These are phyloP conservation scores for Fraxinus latifolia DNA, from an alignment of 305 asterid species.

Conservation along the genomic window DNA sequence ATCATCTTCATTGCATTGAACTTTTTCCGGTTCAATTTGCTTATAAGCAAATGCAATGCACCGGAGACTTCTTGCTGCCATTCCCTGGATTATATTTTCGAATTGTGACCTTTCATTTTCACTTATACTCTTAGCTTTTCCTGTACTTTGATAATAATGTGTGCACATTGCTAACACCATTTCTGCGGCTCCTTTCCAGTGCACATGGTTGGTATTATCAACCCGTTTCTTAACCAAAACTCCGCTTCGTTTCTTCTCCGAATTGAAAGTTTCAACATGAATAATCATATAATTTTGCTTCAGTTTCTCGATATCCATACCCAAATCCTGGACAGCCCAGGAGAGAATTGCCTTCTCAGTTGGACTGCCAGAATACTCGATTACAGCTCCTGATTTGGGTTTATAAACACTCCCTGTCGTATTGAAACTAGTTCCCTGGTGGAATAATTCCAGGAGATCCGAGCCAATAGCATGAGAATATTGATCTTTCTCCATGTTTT, in stretches of 20 bases:
- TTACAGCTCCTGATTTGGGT: constrained; percentile 29
- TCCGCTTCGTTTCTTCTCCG: constrained; percentile 42
- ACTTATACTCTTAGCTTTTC: constrained; percentile 28
- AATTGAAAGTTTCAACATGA: constrained; percentile 41
- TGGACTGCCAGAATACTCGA: constrained; percentile 38
- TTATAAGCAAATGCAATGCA: constrained; percentile 56
- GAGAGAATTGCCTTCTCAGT: constrained; percentile 44
- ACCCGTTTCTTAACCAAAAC: constrained; percentile 24
- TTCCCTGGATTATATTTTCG: constrained; percentile 37
- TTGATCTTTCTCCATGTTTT: constrained; percentile 19
- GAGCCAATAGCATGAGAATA: constrained; percentile 10
- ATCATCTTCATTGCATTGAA: constrained; percentile 17
- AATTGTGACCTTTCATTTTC: constrained; percentile 26
- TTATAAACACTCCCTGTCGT: constrained; percentile 38
- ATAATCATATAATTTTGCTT: constrained; percentile 30
- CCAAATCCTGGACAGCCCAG: constrained; percentile 42
- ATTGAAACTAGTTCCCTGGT: constrained; percentile 41
- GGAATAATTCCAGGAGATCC: constrained; percentile 26
- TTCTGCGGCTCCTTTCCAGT: constrained; percentile 55
- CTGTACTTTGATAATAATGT: constrained; percentile 15
- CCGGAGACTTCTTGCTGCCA: constrained; percentile 48
- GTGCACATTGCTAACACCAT: constrained; percentile 41
- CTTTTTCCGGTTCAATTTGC: constrained; percentile 14
- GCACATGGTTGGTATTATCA: constrained; percentile 15
- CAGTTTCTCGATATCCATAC: constrained; percentile 36